These are phyloP conservation scores for Groenewaldozyma salmanticensis DNA, from an alignment of 805 yeast genomes.

Conservation along the genomic window DNA sequence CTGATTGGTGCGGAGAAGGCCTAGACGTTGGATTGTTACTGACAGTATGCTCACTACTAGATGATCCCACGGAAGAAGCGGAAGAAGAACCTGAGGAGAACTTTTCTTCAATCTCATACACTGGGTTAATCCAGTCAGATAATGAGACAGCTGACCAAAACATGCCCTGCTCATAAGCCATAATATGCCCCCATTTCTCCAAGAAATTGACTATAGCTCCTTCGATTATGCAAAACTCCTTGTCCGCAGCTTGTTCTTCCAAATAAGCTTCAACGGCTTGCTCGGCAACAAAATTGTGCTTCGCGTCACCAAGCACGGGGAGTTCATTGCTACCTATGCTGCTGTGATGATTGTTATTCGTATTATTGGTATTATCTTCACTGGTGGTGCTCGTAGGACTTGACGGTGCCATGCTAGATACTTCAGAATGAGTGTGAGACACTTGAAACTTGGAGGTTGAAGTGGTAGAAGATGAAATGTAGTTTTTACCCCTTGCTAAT, in stretches of 20 bases:
- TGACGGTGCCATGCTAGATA: too few relatives aligned
- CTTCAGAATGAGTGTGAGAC: too few relatives aligned
- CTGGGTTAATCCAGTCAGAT: slow-evolving; percentile 82
- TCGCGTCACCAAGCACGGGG: background rate
- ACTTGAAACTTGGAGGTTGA: slow-evolving; percentile 6
- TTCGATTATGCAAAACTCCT: slow-evolving; percentile 32
- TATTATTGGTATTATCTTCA: too few relatives aligned
- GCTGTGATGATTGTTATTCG: too few relatives aligned
- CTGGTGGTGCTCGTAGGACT: too few relatives aligned
- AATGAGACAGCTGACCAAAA: slow-evolving; percentile 83
- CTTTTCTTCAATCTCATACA: slow-evolving; percentile 24
- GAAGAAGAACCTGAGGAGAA: slow-evolving; percentile 1
- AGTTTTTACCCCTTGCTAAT: slow-evolving; percentile 5
- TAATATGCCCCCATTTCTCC: slow-evolving; percentile 66
- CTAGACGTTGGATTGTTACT: too few relatives aligned
- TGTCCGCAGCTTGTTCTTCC: slow-evolving; percentile 15
- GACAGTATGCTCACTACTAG: slow-evolving; percentile 10
- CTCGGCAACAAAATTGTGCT: background rate
- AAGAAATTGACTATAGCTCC: slow-evolving; percentile 54
- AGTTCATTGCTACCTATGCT: background rate
- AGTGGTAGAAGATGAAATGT: slow-evolving; percentile 4
- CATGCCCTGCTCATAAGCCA: slow-evolving; percentile 72
- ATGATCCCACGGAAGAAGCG: background rate
- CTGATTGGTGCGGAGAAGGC: slow-evolving; percentile 10
- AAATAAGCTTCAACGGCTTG: slow-evolving; percentile 10